Conservation (phyloP, 805 yeast genomes). For the Suhomyces vadensis region DNA sequence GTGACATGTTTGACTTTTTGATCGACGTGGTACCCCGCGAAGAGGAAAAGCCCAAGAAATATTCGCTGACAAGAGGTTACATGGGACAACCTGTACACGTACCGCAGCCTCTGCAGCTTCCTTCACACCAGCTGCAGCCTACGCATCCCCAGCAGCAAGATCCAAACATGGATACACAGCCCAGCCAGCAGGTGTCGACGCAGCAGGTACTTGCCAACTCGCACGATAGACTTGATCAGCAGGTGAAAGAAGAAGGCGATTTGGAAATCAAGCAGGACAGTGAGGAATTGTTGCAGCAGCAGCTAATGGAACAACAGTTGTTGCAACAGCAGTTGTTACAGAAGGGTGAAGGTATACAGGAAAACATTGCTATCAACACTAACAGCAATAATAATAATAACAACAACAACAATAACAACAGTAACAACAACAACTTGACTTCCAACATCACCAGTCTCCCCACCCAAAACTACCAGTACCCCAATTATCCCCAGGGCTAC, state of each 20-base stretch:
- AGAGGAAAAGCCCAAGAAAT: slow-evolving; percentile 61
- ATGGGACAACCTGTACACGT: not conserved
- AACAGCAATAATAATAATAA: not conserved
- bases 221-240: not conserved
- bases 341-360: slow-evolving; percentile 3
- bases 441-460: slow-evolving; percentile 4
- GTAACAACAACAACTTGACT: not conserved
- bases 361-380: slow-evolving; percentile 2
- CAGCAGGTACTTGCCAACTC: not conserved
- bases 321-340: slow-evolving; percentile 10
- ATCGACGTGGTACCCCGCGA: slow-evolving; percentile 96
- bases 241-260: slow-evolving; percentile 3
- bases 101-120: not conserved
- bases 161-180: not conserved
- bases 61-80: slow-evolving; percentile 6
- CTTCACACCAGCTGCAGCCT: not conserved
- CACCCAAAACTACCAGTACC: slow-evolving; percentile 7
- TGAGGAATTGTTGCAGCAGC: slow-evolving; percentile 8
- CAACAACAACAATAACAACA: slow-evolving; percentile 3
- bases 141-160: not conserved
- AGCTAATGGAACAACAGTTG: slow-evolving; percentile 10
- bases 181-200: not conserved
- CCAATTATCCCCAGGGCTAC: slow-evolving; percentile 10
- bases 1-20: slow-evolving; percentile 96
- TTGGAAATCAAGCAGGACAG: slow-evolving; percentile 5